Base-by-base conservation (phyloP, 768 basidiomycete genomes). In the Suillus bovinus region DNA sequence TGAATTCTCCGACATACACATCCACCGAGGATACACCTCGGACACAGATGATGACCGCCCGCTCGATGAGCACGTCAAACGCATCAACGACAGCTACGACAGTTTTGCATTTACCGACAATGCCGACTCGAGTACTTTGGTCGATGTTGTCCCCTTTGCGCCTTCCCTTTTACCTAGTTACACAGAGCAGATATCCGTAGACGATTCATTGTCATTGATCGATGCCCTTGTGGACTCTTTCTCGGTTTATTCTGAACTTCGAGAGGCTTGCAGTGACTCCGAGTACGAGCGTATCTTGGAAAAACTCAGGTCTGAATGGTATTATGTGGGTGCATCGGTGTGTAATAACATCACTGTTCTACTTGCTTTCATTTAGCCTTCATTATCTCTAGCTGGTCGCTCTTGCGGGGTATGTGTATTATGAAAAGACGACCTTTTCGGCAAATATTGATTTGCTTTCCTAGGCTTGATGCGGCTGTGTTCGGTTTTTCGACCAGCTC, bases 221-320 rank as follows among this genome's bases (percentile, higher is more conserved):
- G 81, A 86, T 63, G 69, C 74, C 4, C 39, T 78, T 4, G 69
- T 89, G 0, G 79, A 84, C 22, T 70, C 75, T 1, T 83, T 89
- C 58, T 84, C 88, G 0, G 76, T 82, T 58, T 90, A 89, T 63
- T 72, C 75, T 4, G 85, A 87, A 61, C 73, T 90, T 39, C 78
- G 79, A 44, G 75, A 78, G 38, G 55, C 55, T 56, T 4, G 6
- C 59, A 56, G 66, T 13, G 81, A 85, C 58, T 80, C 80, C 1
- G 78, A 86, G 10, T 87, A 78, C 58, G 85, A 88, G 50, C 71
- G 72, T 14, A 69, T 88, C 3, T 77, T 85, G 53, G 63, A 62
- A 3, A 72, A 84, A 44, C 66, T 90, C 27, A 77, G 83, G 63
- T 75, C 76, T 31, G 89, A 91, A 66, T 91, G 89, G 89, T 82